A percentile compares a stretch with the other conserved stretches of the same genome.
Conservation (phyloP, 331 rosid species). For the Stylosanthes scabra region DNA sequence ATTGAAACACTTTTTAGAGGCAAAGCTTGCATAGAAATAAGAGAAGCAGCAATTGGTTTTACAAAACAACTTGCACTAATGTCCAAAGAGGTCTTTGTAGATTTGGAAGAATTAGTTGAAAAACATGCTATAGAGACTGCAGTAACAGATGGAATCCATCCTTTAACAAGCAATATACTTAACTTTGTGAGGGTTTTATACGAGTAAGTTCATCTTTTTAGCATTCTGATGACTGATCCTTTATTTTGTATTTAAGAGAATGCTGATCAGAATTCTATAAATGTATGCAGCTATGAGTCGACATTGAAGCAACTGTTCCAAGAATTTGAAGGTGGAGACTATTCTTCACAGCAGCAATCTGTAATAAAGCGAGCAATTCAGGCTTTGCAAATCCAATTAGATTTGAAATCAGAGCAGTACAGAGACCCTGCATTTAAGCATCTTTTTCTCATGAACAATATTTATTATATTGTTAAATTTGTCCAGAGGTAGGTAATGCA, state of each 20-base stretch:
- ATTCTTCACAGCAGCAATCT: constrained; percentile 78
- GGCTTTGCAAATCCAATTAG: constrained; percentile 96
- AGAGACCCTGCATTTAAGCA: constrained; percentile 84
- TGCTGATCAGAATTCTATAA: constrained; percentile 28
- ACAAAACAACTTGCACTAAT: constrained; percentile 95
- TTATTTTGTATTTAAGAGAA: no score
- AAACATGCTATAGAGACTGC: constrained; percentile 98
- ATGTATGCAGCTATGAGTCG: constrained; percentile 79
- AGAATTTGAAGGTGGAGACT: constrained; percentile 81
- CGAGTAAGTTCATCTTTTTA: constrained; percentile 70
- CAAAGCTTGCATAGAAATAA: constrained; percentile 79
- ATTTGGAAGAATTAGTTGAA: constrained; percentile 98
- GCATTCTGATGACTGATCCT: constrained; percentile 25
- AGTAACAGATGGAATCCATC: constrained; percentile 98
- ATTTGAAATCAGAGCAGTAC: constrained; percentile 93
- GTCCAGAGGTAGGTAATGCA: constrained; percentile 75
- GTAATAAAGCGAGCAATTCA: constrained; percentile 96
- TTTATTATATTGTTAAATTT: constrained; percentile 96
- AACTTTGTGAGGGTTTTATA: constrained; percentile 80
- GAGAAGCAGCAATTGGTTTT: constrained; percentile 83
- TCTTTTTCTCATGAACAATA: constrained; percentile 97
- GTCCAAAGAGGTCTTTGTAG: constrained; percentile 92
- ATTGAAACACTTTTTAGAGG: constrained; percentile 85
- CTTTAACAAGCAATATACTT: constrained; percentile 89
- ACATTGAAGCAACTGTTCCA: constrained; percentile 97